Evolutionary conservation across 1,284 basidiomycete species (phyloP).

Genomic region (Ganoderma leucocontextum): DNA sequence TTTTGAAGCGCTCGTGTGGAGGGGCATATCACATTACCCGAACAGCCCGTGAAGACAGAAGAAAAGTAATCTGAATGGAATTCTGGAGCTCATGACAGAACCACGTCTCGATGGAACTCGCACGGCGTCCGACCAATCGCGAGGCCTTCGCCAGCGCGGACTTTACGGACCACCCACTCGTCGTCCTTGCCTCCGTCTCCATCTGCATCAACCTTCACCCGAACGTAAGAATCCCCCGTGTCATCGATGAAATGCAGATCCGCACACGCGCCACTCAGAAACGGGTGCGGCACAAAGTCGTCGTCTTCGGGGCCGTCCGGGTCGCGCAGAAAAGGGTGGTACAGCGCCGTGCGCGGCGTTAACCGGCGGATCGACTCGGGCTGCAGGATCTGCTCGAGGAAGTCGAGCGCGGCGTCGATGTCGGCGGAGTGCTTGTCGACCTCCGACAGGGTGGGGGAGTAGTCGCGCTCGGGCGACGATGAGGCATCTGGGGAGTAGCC

Average conservation of each 20-base stretch:
- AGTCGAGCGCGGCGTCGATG: constrained; percentile 74
- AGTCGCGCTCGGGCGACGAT: constrained; percentile 19
- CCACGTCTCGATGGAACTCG: constrained; percentile 63
- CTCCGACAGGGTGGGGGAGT: constrained; percentile 32
- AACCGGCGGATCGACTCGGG: constrained; percentile 80
- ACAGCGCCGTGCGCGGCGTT: constrained; percentile 79
- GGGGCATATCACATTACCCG: not conserved
- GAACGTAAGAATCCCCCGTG: constrained; percentile 62
- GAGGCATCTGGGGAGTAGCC: constrained; percentile 39
- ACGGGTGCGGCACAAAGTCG: constrained; percentile 70
- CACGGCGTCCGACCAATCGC: constrained; percentile 74
- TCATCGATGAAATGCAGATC: constrained; percentile 66
- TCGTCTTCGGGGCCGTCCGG: constrained; percentile 59
- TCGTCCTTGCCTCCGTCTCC: constrained; percentile 1
- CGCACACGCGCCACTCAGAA: constrained; percentile 69
- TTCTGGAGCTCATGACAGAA: constrained; percentile 2
- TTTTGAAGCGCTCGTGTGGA: not conserved
- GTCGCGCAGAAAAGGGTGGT: constrained; percentile 76
- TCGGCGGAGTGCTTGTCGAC: constrained; percentile 57
- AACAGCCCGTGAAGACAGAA: not conserved
- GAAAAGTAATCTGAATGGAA: constrained; percentile 1
- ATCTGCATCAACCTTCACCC: constrained; percentile 42
- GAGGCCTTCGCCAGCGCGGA: constrained; percentile 72
- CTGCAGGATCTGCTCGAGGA: constrained; percentile 76
- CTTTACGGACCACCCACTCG: constrained; percentile 47